These are phyloP conservation scores for Rhizopogon rudus DNA, from an alignment of 768 basidiomycete species.

Conservation along the genomic window DNA sequence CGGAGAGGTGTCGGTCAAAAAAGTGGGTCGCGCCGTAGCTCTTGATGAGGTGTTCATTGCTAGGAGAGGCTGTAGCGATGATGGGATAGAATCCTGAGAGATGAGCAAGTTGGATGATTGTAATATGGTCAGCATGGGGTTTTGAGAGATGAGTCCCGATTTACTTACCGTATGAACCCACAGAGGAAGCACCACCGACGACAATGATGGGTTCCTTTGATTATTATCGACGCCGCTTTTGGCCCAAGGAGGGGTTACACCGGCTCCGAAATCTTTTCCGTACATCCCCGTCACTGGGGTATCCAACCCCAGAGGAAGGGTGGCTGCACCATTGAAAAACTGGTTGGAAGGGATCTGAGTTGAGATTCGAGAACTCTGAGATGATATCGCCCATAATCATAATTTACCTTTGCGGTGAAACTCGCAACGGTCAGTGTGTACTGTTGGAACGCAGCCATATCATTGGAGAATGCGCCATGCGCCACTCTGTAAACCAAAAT, in stretches of 20 bases:
- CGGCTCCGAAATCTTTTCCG: conserved; percentile 32
- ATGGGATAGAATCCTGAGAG: conserved; percentile 37
- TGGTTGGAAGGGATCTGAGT: conserved; percentile 38
- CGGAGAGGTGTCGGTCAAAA: conserved; percentile 26
- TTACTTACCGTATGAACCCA: conserved; percentile 40
- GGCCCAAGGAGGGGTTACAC: conserved; percentile 32
- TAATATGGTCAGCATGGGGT: not conserved
- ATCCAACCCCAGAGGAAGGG: conserved; percentile 42
- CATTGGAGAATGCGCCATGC: conserved; percentile 23
- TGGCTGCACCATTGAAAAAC: conserved; percentile 39
- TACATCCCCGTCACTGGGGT: conserved; percentile 47
- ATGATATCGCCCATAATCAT: not conserved
- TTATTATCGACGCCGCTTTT: conserved; percentile 29
- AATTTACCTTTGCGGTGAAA: conserved; percentile 32
- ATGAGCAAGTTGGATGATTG: conserved; percentile 36
- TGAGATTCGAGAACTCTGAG: no score
- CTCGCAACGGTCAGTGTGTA: conserved; percentile 29
- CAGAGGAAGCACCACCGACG: conserved; percentile 42
- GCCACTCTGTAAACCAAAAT: conserved; percentile 21
- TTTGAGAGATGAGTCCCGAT: conserved; percentile 4
- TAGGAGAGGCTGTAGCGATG: conserved; percentile 34
- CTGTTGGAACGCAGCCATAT: conserved; percentile 35
- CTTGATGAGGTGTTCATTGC: conserved; percentile 26
- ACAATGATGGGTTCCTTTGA: conserved; percentile 40
- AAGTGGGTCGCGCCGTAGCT: conserved; percentile 36